Conservation (phyloP, 139 green algal genomes). For the Micractinium sp. region DNA sequence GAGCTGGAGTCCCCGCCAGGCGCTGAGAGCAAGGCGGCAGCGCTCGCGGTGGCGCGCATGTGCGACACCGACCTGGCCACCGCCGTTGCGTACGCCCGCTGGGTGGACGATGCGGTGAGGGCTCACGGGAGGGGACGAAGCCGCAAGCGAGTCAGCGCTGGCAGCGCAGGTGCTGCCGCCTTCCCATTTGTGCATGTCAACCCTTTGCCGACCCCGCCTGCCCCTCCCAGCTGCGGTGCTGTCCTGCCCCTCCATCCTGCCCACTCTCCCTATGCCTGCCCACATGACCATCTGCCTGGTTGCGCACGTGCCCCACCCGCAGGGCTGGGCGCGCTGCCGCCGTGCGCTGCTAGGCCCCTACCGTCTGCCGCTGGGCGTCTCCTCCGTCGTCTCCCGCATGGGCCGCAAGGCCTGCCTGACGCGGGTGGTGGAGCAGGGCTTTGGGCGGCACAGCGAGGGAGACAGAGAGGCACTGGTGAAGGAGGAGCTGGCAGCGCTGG, state of each 20-base stretch:
- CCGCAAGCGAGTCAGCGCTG: no score
- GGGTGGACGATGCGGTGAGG: background rate
- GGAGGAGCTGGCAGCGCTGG: background rate
- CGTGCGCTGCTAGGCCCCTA: background rate
- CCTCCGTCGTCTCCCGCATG: background rate
- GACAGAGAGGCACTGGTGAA: background rate
- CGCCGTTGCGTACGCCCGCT: background rate
- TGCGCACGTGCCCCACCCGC: background rate
- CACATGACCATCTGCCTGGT: no score
- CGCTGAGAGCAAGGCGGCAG: background rate
- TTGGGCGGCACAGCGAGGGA: background rate
- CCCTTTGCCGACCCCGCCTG: background rate
- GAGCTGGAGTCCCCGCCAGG: background rate
- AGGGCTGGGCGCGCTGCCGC: background rate
- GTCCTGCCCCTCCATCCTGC: background rate
- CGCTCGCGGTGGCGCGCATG: background rate
- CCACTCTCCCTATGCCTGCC: background rate
- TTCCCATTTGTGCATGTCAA: background rate
- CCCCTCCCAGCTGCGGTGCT: background rate
- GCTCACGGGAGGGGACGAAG: no score
- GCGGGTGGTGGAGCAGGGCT: background rate
- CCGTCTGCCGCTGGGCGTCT: background rate
- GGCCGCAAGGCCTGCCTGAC: background rate
- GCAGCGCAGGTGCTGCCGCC: background rate
- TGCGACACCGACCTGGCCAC: background rate